These are phyloP conservation scores for Geotrichum klebahnii DNA, from an alignment of 1,139 yeast genomes.

Conservation along the genomic window DNA sequence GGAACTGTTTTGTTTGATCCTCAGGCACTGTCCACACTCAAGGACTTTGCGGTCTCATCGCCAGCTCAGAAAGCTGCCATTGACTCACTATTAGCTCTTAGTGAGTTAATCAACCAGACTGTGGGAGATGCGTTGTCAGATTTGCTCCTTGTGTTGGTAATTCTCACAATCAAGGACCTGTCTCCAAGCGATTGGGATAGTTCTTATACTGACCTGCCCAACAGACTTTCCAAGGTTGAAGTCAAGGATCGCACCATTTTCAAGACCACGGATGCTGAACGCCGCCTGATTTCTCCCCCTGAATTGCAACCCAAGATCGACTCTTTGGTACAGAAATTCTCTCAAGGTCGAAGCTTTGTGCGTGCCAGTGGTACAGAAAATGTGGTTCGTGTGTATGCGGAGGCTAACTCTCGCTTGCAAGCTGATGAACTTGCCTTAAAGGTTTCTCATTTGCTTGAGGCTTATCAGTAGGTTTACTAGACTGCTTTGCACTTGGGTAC, in stretches of 20 bases:
- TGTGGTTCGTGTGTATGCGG: conserved; percentile 94
- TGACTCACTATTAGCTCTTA: conserved; percentile 51
- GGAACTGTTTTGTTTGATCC: conserved; percentile 87
- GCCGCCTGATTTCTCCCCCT: conserved; percentile 67
- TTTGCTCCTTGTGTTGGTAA: conserved; percentile 67
- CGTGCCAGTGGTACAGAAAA: conserved; percentile 98
- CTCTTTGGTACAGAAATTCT: conserved; percentile 52
- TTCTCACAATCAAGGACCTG: conserved; percentile 54
- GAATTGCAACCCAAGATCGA: conserved; percentile 79
- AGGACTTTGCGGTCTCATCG: conserved; percentile 33
- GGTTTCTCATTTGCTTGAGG: conserved; percentile 42
- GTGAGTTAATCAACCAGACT: conserved; percentile 82
- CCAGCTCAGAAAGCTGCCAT: conserved; percentile 47
- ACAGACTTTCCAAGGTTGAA: conserved; percentile 69
- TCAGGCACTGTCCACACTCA: conserved; percentile 46
- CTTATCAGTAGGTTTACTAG: conserved; percentile 28
- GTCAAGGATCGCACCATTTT: conserved; percentile 79
- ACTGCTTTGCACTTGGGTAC: not conserved
- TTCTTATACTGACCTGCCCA: conserved; percentile 81
- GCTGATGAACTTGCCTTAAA: conserved; percentile 54
- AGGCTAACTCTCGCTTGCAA: conserved; percentile 56
- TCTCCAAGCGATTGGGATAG: conserved; percentile 70
- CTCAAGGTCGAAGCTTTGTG: conserved; percentile 79
- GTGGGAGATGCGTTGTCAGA: conserved; percentile 97
- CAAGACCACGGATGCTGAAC: conserved; percentile 86